phyloP scores from a whole-genome alignment of 2,329 filamentous ascomycete species.

The Grosmannia huntii region DNA sequence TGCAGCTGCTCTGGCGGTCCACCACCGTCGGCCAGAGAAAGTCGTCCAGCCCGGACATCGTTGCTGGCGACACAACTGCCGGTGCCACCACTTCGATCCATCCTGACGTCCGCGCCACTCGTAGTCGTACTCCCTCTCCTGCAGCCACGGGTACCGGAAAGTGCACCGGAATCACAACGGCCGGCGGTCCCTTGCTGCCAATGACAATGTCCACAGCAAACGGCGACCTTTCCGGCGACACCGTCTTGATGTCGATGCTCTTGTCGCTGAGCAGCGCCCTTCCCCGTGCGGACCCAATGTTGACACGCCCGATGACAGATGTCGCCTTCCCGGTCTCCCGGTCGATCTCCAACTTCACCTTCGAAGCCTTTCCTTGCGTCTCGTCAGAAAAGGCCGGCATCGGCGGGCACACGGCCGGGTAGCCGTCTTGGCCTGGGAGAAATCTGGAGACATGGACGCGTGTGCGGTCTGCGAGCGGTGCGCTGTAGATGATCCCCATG shows the following conservation, averaged over 20 bases:
- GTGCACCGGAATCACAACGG: conserved; percentile 19
- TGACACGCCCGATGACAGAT: conserved; percentile 26
- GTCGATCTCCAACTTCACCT: conserved; percentile 15
- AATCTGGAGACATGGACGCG: conserved; percentile 25
- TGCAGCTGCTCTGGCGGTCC: neutral
- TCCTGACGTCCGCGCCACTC: neutral
- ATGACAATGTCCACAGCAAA: conserved; percentile 29
- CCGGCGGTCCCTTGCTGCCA: conserved; percentile 13
- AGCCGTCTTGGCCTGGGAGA: conserved; percentile 20
- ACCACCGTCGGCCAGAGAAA: conserved; percentile 26
- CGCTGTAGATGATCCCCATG: conserved; percentile 13
- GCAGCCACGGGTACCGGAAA: conserved; percentile 27
- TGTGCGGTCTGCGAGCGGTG: conserved; percentile 15
- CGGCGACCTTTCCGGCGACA: conserved; percentile 21
- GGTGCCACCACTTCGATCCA: neutral
- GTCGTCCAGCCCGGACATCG: conserved; percentile 11
- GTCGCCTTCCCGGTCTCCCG: conserved; percentile 17
- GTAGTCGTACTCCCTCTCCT: neutral
- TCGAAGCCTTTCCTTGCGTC: conserved; percentile 5
- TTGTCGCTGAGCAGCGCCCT: conserved; percentile 25
- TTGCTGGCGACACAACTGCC: neutral
- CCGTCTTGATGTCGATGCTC: conserved; percentile 24
- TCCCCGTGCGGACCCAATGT: conserved; percentile 22
- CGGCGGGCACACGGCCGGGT: conserved; percentile 15
- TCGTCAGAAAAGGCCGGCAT: neutral